A percentile compares a stretch with the other conserved stretches of the same genome.
phyloP scores from a whole-genome alignment of 257 asterid species.

The Thymus mandschuricus region DNA sequence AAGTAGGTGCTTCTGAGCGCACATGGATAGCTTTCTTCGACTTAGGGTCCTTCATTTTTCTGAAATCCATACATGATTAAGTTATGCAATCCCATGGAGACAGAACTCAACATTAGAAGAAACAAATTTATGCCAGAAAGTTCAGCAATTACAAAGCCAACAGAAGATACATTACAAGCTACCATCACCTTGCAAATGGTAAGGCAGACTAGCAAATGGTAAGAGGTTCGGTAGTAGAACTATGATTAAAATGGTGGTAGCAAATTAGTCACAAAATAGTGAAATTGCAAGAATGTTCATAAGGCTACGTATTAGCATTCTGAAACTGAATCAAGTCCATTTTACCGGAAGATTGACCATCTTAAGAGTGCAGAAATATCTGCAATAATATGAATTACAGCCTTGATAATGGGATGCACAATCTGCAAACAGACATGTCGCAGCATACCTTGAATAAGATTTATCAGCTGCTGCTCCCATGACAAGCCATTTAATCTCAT shows the following conservation, averaged over 20 bases:
- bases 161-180: background rate
- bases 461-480: constrained; percentile 84
- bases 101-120: background rate
- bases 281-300: background rate
- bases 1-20: constrained; percentile 64
- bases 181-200: constrained; percentile 7
- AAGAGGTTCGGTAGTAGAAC: background rate
- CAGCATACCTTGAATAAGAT: constrained; percentile 64
- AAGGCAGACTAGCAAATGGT: constrained; percentile 13
- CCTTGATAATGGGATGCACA: background rate
- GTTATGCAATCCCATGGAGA: background rate
- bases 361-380: no score
- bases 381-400: no score
- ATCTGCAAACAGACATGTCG: background rate
- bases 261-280: background rate
- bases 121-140: constrained; percentile 7
- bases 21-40: constrained; percentile 86
- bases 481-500: constrained; percentile 70
- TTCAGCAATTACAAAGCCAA: background rate
- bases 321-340: no score
- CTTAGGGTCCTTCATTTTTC: constrained; percentile 76
- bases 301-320: background rate
- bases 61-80: constrained; percentile 40
- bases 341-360: no score
- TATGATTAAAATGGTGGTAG: background rate